These are phyloP conservation scores for Scheffersomyces quercinus DNA, from an alignment of 1,139 yeast genomes.

Conservation along the genomic window DNA sequence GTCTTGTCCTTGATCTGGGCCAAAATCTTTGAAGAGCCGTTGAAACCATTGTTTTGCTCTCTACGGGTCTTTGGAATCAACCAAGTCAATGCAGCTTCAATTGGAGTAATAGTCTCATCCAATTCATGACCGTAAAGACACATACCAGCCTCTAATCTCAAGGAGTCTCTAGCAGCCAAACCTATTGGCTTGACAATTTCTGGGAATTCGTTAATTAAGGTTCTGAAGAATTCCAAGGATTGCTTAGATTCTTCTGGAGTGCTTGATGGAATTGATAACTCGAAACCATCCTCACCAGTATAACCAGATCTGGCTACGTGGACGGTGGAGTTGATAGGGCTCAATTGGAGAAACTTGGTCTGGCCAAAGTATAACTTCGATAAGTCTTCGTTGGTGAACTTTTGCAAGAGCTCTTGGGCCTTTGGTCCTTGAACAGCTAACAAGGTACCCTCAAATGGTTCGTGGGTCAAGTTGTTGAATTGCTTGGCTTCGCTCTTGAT, in stretches of 20 bases:
- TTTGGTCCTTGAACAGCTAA: conserved; percentile 93
- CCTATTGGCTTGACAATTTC: conserved; percentile 82
- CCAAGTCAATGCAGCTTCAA: conserved; percentile 90
- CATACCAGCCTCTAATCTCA: conserved; percentile 97
- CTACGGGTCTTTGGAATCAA: conserved; percentile 82
- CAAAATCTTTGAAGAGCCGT: conserved; percentile 73
- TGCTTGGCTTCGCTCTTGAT: conserved; percentile 51
- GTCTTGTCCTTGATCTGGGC: conserved; percentile 69
- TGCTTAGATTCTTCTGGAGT: conserved; percentile 41
- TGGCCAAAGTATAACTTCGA: conserved; percentile 72
- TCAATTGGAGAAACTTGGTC: conserved; percentile 55
- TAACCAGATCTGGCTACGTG: conserved; percentile 94
- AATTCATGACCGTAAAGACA: conserved; percentile 94
- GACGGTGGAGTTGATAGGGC: conserved; percentile 43
- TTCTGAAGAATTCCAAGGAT: conserved; percentile 62
- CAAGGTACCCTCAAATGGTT: conserved; percentile 70
- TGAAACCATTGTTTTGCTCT: conserved; percentile 54
- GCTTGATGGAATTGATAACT: conserved; percentile 70
- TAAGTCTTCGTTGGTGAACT: conserved; percentile 61
- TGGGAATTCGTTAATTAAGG: conserved; percentile 56
- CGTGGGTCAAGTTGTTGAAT: conserved; percentile 54
- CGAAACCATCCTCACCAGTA: conserved; percentile 98
- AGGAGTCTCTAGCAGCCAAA: conserved; percentile 93
- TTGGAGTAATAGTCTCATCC: conserved; percentile 77
- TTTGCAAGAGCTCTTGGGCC: conserved; percentile 65